These are phyloP conservation scores for Phytopythium cucurbitacearum DNA, from an alignment of 352 stramenopile species.

Conservation along the genomic window DNA sequence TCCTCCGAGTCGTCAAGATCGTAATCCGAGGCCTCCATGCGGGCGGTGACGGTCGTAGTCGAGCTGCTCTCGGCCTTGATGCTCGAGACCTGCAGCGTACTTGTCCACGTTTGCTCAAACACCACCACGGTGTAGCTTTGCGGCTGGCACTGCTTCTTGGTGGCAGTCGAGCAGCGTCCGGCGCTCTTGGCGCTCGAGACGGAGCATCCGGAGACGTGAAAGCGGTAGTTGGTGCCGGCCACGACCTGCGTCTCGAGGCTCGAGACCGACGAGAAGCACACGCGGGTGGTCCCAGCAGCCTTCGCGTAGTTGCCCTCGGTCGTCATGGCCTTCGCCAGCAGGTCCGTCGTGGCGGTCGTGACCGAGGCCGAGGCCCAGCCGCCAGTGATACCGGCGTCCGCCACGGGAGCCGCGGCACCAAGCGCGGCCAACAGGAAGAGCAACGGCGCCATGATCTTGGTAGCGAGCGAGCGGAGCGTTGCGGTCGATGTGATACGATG, in stretches of 20 bases:
- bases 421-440: no score
- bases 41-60: no score
- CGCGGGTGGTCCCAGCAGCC: slow-evolving; percentile 25
- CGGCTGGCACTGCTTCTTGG: slow-evolving; percentile 20
- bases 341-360: slow-evolving; percentile 6
- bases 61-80: slow-evolving; percentile 4
- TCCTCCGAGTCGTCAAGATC: not conserved
- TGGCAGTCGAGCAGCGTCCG: slow-evolving; percentile 26
- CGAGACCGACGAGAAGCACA: slow-evolving; percentile 35
- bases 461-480: no score
- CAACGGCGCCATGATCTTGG: no score
- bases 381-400: not conserved
- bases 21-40: not conserved
- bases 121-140: slow-evolving; percentile 44
- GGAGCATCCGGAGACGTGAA: slow-evolving; percentile 48
- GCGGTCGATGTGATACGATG: no score
- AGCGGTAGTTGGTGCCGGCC: slow-evolving; percentile 73
- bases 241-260: slow-evolving; percentile 62
- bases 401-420: no score
- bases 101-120: slow-evolving; percentile 58
- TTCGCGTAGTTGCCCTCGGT: slow-evolving; percentile 16
- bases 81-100: slow-evolving; percentile 21
- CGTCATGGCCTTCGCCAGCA: slow-evolving; percentile 9
- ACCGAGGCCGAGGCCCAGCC: slow-evolving; percentile 5
- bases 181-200: slow-evolving; percentile 24